Base-by-base conservation (phyloP, 2,329 filamentous ascomycete species). In the Sphaerulina populicola region DNA sequence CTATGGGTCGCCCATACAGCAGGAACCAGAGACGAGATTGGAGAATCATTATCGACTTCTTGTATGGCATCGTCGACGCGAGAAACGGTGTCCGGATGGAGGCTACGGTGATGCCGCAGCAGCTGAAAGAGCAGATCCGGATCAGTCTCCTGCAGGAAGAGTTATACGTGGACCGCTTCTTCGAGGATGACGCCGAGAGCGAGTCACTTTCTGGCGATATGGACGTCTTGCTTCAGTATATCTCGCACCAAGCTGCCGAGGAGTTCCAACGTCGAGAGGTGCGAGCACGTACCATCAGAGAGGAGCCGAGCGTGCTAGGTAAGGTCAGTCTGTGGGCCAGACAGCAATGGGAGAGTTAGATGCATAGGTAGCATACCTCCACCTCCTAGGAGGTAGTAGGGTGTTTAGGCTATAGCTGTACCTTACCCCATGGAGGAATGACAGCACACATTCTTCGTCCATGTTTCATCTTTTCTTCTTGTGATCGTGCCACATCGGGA, bases 171-270 rank as follows among this genome's bases (percentile, higher is more conserved):
- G 46, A 42, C 27, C 15, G 38, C 23, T 48, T 41, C 29, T 53
- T 56, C 33, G 37, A 42, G 3, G 21, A 44, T 10, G 44, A 51
- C 11, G 41, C 38, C 6, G 41, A 37, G n/a, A 39, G 29, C 14
- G 47, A 51, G 44, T 44, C 44, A 6, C 29, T 39, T 6, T n/a
- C 33, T 11, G 51, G 38, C 4, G 54, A 56, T 33, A 27, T 56
- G 10, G 50, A 56, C 11, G 27, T 39, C 18, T 33, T 56, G 37
- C 30, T 56, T 8, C 44, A 51, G 21, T 56, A 53, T 37, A 14
- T 54, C 12, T 47, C 35, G 18, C 30, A 31, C 14, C 39, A 41
- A 23, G 38, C 50, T 4, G 51, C 40, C 10, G 54, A 53, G 21
- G 54, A 51, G 18, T 49, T 48, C n/a, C 12, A 12, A 11, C 37